phyloP scores from a whole-genome alignment of 495 filamentous ascomycete species.

The Aspergillus olivimuriae region DNA sequence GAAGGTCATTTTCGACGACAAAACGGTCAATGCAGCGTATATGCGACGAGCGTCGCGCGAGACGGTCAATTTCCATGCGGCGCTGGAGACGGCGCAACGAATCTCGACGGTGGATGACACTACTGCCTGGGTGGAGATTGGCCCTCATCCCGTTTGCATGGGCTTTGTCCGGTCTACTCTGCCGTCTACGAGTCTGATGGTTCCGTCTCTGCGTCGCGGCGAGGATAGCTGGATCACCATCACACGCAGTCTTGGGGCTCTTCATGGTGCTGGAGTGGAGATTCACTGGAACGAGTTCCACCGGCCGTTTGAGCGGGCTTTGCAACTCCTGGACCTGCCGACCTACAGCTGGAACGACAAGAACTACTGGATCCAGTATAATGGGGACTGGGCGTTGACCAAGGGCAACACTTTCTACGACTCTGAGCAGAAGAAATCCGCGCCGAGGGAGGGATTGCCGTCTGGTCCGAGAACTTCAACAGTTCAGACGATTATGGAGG shows the following conservation, averaged over 20 bases:
- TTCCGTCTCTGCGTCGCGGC: constrained; percentile 38
- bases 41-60: constrained; percentile 60
- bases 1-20: constrained; percentile 44
- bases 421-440: not conserved
- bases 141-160: constrained; percentile 26
- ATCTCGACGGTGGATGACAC: constrained; percentile 9
- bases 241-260: constrained; percentile 39
- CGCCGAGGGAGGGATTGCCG: not conserved
- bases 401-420: not conserved
- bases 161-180: constrained; percentile 17
- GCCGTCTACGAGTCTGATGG: constrained; percentile 22
- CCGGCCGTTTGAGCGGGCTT: not conserved
- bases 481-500: constrained; percentile 20
- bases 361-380: constrained; percentile 31
- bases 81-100: constrained; percentile 42
- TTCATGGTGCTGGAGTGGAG: constrained; percentile 52
- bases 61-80: constrained; percentile 64
- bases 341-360: constrained; percentile 19
- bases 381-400: constrained; percentile 15
- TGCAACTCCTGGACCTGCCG: constrained; percentile 1
- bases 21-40: constrained; percentile 48
- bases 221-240: constrained; percentile 49
- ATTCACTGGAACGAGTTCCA: constrained; percentile 59
- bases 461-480: constrained; percentile 22
- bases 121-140: constrained; percentile 32